Percentiles rank a stretch among this genome's conserved stretches.
These are phyloP conservation scores for Mollisia scopiformis DNA, from an alignment of 2,329 filamentous ascomycete genomes.

Conservation along the genomic window DNA sequence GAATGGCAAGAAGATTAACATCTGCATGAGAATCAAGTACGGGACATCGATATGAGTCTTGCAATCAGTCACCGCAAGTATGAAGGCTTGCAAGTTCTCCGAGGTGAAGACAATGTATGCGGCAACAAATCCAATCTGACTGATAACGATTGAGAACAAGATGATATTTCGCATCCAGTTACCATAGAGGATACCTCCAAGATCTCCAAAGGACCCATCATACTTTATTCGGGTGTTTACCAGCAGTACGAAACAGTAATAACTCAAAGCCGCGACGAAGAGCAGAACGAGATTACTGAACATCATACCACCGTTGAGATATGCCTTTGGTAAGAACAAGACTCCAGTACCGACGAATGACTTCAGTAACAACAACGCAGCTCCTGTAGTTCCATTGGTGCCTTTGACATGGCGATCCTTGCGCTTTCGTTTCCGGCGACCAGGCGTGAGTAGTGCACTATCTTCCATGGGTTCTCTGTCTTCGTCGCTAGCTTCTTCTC, in stretches of 20 bases:
- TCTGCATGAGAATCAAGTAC: constrained; percentile 90
- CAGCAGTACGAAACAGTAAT: constrained; percentile 95
- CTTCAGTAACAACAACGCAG: constrained; percentile 86
- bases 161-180: constrained; percentile 88
- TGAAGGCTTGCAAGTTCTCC: constrained; percentile 93
- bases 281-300: constrained; percentile 95
- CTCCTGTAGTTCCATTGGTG: constrained; percentile 77
- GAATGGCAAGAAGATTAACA: constrained; percentile 92
- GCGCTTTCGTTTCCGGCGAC: constrained; percentile 72
- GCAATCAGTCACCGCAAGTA: constrained; percentile 88
- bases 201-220: constrained; percentile 95
- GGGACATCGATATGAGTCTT: constrained; percentile 83
- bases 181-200: constrained; percentile 90
- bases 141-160: constrained; percentile 88
- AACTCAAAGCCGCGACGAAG: constrained; percentile 82
- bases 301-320: constrained; percentile 94
- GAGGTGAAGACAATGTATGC: constrained; percentile 98
- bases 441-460: constrained; percentile 80
- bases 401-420: constrained; percentile 75
- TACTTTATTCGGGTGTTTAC: constrained; percentile 84
- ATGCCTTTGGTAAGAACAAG: constrained; percentile 88
- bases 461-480: constrained; percentile 84
- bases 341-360: constrained; percentile 98
- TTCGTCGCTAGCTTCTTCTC: constrained; percentile 60
- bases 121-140: constrained; percentile 91